Evolutionary conservation across 352 stramenopile species (phyloP), one percentile per base, ranked within the genome.

Genomic region (Phytopythium boreale): DNA sequence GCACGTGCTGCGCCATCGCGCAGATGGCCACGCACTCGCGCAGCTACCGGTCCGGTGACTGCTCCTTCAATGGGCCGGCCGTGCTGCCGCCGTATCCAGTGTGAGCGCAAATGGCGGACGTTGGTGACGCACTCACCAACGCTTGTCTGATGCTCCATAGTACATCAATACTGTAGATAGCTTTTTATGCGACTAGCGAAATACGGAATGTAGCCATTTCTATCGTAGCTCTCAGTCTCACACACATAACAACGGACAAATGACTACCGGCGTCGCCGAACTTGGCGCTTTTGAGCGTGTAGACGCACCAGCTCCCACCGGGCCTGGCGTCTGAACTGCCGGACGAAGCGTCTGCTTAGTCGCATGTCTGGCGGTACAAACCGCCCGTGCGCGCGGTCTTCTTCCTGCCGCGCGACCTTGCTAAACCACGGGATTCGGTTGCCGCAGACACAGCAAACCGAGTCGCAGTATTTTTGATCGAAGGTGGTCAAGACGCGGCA

Each of bases 21-120:
- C 74, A 81, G 62, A 71, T 81, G 27, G 74, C 74, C 12, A 73
- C 70, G 1, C 74, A 81, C 62, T 27, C 66, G 12, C 71, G 75
- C 49, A 79, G 68, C 56, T 81, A 81, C 70, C 70, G 19, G 20
- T 68, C 64, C 8, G 68, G 71, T 14, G 59, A 50, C 24, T 81
- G 74, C 60, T 63, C 65, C 24, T 79, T 78, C 39, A 2, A 31
- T 56, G 29, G 63, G 34, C 68, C 68, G 24, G 62, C 68, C 5
- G 62, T 63, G 26, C 59, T 79, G 36, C 65, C 61, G 3, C 55
- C 61, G 12, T 78, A 73, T 53, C 34, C 4, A 46, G 53, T 20
- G 20, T 59, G 37, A 44, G 11, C 29, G 29, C 29, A 34, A 34
- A n/a, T n/a, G n/a, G n/a, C n/a, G n/a, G n/a, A n/a, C n/a, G n/a